phyloP scores from a whole-genome alignment of 805 yeast genomes.

The Ogataea salicorniae region DNA sequence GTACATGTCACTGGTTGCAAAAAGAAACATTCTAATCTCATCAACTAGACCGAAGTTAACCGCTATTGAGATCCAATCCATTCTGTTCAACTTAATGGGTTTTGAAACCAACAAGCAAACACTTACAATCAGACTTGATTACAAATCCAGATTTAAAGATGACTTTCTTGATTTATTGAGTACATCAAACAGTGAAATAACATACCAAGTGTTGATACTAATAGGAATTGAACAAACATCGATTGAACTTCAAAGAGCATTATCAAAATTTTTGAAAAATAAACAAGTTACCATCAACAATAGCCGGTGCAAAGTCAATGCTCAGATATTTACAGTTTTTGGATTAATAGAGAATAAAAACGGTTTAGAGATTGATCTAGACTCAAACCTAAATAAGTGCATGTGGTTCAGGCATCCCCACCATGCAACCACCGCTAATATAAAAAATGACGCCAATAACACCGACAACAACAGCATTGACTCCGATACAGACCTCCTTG shows the following conservation, averaged over 20 bases:
- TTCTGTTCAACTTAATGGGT: conserved; percentile 9
- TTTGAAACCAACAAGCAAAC: neutral
- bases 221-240: conserved; percentile 2
- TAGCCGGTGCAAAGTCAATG: conserved; percentile 1
- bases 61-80: conserved; percentile 13
- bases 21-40: conserved; percentile 23
- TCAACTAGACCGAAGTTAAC: conserved; percentile 14
- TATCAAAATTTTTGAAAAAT: conserved; percentile 3
- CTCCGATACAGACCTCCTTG: neutral
- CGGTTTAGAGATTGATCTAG: conserved; percentile 15
- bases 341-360: conserved; percentile 14
- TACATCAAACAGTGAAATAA: conserved; percentile 4
- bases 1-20: conserved; percentile 22
- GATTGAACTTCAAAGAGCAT: conserved; percentile 5
- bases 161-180: conserved; percentile 3
- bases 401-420: conserved; percentile 33
- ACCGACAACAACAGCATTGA: no score
- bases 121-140: neutral
- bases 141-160: conserved; percentile 3
- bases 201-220: conserved; percentile 3
- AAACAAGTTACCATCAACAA: neutral
- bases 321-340: conserved; percentile 19
- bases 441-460: neutral
- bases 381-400: conserved; percentile 17
- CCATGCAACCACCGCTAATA: neutral